Base-by-base conservation (phyloP, 2,329 filamentous ascomycete genomes). In the Penicillium olsonii region DNA sequence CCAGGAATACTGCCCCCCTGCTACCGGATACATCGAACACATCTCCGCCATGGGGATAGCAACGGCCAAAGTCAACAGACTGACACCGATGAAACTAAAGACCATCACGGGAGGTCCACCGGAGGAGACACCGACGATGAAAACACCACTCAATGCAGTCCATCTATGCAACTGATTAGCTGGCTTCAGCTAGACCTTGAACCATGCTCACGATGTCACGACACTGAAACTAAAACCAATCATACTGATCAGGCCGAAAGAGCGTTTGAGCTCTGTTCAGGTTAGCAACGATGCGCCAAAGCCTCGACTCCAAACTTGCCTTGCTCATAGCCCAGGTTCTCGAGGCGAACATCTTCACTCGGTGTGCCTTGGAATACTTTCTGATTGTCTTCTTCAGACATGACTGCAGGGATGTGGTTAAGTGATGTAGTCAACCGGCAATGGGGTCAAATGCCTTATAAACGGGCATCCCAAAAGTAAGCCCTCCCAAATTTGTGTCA, bases 41-140 rank as follows among this genome's bases (percentile, higher is more conserved):
- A 79, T 83, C 59, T 84, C 81, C 17, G 81, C 81, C 75, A 84
- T 81, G 2, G 78, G 78, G 50, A 82, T 79, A 10, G 79, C 80
- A 5, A 84, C 80, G 7, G 76, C 72, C 11, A 84, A 64, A 1
- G 78, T 76, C 17, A 78, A 68, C 9, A 77, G 41, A 52, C 77
- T 79, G 19, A 83, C 76, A 4, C 73, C 78, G 18, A 83, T 63
- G 75, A 79, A 84, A 35, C 76, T 76, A 68, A 78, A 84, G 6
- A 84, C 73, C 77, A 84, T 83, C 35, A 83, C 79, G 0, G 81
- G 78, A 3, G 81, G 79, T 1, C 81, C 80, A 12, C 80, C 80
- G 29, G 78, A 75, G 48, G 75, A 75, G 10, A 82, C 76, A 5
- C 80, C 81, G 26, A 82, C 75, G 43, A 81, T 79, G 35, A 84